Conservation (phyloP, 2,329 filamentous ascomycete genomes). For the Hymenoscyphus fraxineus region DNA sequence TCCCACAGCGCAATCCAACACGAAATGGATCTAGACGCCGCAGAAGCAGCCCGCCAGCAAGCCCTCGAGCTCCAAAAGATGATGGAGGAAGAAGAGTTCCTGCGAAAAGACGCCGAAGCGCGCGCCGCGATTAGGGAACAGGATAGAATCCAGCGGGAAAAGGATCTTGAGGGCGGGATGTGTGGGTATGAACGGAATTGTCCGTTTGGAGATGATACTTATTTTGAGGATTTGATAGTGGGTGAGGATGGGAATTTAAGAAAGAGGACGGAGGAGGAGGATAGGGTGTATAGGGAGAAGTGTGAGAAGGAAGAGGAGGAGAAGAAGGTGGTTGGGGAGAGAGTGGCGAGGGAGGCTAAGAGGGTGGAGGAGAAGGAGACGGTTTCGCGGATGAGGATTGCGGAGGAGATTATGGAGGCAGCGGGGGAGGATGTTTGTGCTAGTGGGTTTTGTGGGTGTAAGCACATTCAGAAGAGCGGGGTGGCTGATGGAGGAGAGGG, state of each 20-base stretch:
- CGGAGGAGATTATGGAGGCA: background rate
- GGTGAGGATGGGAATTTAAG: background rate
- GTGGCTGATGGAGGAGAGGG: too few relatives aligned
- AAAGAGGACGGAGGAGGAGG: background rate
- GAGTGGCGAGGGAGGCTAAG: background rate
- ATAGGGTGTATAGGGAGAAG: background rate
- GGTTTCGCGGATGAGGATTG: background rate
- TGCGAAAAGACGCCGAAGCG: background rate
- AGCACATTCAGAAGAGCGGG: too few relatives aligned
- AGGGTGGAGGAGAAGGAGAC: background rate
- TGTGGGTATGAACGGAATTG: background rate
- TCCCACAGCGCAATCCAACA: background rate
- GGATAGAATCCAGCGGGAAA: background rate
- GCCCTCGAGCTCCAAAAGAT: too few relatives aligned
- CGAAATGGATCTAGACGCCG: background rate
- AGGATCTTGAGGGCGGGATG: background rate
- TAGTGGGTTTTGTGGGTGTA: background rate
- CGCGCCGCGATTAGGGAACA: background rate
- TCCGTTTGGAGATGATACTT: background rate
- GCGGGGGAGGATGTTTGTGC: background rate
- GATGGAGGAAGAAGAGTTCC: background rate
- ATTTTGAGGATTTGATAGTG: background rate
- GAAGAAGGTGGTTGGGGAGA: background rate
- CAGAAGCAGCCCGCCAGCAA: too few relatives aligned
- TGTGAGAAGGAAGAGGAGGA: background rate